phyloP scores from a whole-genome alignment of 78 protist species.

The Dictyostelium discoideum region dicty_2.7 NC_007090.3:996501-997000 shows the following conservation, averaged over 20 bases:
- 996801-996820: constrained; percentile 84
- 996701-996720: constrained; percentile 46
- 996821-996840: constrained; percentile 73
- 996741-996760: constrained; percentile 79
- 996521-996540: background rate
- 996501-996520: background rate
- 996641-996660: constrained; percentile 68
- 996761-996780: constrained; percentile 69
- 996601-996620: constrained; percentile 50
- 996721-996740: constrained; percentile 73
- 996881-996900: constrained; percentile 83
- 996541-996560: constrained; percentile 33
- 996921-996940: constrained; percentile 82
- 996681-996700: constrained; percentile 74
- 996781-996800: constrained; percentile 82
- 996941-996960: constrained; percentile 81
- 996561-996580: constrained; percentile 63
- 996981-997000: constrained; percentile 75
- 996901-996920: constrained; percentile 47
- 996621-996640: constrained; percentile 73
- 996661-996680: constrained; percentile 74
- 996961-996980: constrained; percentile 70
- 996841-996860: constrained; percentile 78
- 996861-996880: constrained; percentile 86
- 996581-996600: constrained; percentile 6